Evolutionary conservation across 2,329 filamentous ascomycete genomes (phyloP).

Genomic region (Colletotrichum sojae): DNA sequence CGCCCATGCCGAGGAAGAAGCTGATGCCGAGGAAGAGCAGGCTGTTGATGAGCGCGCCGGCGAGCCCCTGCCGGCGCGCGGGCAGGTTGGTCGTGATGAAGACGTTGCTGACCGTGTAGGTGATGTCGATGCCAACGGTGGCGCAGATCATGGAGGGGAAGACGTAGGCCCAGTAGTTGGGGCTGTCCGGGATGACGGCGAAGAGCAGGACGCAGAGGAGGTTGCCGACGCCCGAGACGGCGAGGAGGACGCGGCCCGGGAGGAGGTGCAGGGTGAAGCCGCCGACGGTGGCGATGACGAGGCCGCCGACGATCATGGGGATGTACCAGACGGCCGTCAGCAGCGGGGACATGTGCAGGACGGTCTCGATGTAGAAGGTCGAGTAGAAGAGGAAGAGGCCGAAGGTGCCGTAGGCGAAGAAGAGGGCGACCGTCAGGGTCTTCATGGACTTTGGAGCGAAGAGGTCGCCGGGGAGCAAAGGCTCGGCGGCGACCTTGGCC

Average conservation of each 20-base stretch:
- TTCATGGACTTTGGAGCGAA: conserved; percentile 75
- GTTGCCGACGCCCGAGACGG: conserved; percentile 73
- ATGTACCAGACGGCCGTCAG: conserved; percentile 78
- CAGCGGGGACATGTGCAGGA: conserved; percentile 72
- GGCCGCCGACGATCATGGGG: conserved; percentile 77
- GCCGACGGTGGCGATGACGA: conserved; percentile 73
- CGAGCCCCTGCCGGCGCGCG: conserved; percentile 76
- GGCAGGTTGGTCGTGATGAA: conserved; percentile 83
- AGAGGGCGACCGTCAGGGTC: conserved; percentile 66
- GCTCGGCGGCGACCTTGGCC: conserved; percentile 70
- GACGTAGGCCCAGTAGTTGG: conserved; percentile 80
- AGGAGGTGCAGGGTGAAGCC: conserved; percentile 78
- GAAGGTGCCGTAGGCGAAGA: conserved; percentile 73
- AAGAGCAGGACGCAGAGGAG: conserved; percentile 73
- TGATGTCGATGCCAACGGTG: conserved; percentile 82
- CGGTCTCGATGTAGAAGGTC: conserved; percentile 74
- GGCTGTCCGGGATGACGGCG: conserved; percentile 72
- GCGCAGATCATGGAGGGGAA: conserved; percentile 79
- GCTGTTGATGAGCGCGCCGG: conserved; percentile 79
- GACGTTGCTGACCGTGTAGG: conserved; percentile 81
- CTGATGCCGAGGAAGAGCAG: conserved; percentile 81
- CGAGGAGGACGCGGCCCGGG: conserved; percentile 73
- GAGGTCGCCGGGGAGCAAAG: conserved; percentile 74
- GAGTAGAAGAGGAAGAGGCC: conserved; percentile 76
- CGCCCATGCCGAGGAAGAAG: conserved; percentile 78